These are phyloP conservation scores for Fusarium paranaense DNA, from an alignment of 2,329 filamentous ascomycete species.

Conservation along the genomic window DNA sequence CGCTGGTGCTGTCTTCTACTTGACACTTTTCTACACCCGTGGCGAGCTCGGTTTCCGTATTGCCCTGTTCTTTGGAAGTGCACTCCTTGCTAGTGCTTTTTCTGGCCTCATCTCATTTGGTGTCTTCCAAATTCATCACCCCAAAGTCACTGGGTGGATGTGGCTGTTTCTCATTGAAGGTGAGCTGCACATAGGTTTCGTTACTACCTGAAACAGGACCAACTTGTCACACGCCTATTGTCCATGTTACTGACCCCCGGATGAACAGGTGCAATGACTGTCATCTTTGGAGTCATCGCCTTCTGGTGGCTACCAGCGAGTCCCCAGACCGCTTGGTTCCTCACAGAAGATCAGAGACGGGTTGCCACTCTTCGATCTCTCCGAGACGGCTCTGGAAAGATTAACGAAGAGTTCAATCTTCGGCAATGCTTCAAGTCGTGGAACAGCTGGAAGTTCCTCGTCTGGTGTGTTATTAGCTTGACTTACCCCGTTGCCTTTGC, in stretches of 20 bases:
- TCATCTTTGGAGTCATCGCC: slow-evolving; percentile 28
- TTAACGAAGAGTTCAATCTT: slow-evolving; percentile 52
- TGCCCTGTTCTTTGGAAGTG: slow-evolving; percentile 67
- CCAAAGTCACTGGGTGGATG: not conserved
- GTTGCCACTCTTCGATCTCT: slow-evolving; percentile 54
- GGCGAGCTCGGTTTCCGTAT: slow-evolving; percentile 71
- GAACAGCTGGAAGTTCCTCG: slow-evolving; percentile 51
- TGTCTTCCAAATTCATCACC: slow-evolving; percentile 59
- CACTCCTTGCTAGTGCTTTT: slow-evolving; percentile 74
- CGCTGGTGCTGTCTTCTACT: slow-evolving; percentile 59
- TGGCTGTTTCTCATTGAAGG: slow-evolving; percentile 52
- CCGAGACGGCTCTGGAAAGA: slow-evolving; percentile 55
- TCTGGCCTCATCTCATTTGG: slow-evolving; percentile 70
- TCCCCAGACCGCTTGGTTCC: slow-evolving; percentile 55
- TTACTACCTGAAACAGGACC: not conserved
- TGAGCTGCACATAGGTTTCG: slow-evolving; percentile 42
- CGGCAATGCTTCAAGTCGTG: slow-evolving; percentile 56
- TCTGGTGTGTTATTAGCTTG: slow-evolving; percentile 59
- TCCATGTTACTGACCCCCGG: slow-evolving; percentile 18
- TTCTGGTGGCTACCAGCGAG: slow-evolving; percentile 45
- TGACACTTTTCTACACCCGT: slow-evolving; percentile 67
- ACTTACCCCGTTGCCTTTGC: slow-evolving; percentile 62
- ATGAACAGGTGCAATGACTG: slow-evolving; percentile 57
- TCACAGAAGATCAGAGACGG: slow-evolving; percentile 56
- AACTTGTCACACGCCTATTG: not conserved